Base-by-base conservation (phyloP, 371 early-diverging fungal species). In the Zychaea mexicana region DNA sequence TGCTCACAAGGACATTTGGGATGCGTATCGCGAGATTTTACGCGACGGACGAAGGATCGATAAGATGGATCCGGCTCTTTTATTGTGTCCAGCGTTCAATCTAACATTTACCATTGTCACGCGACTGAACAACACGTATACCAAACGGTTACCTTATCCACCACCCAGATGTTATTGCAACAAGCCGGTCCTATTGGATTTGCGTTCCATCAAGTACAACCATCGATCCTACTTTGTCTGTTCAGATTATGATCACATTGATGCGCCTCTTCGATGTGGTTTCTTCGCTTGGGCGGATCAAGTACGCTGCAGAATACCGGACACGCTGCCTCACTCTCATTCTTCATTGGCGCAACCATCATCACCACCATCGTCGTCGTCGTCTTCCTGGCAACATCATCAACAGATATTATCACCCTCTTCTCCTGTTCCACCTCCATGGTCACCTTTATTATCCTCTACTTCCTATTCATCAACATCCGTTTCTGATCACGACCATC, bases 1-100 rank as follows among this genome's bases (percentile, higher is more conserved):
- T 65, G 67, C 80, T 7, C 83, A 82, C 56, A 69, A 80, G 28
- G 46, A 52, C n/a, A 57, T 67, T 2, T 82, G 83, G 80, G 60
- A 68, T 17, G 28, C 57, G 36, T 57, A 72, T 26, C 64, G 67
- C 27, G 27, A 64, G 0, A 49, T 38, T 1, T 32, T 69, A 3
- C 47, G 60, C 19, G 24, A 59, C 0, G 62, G 57, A 15, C 22
- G 59, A 1, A 27, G 31, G 26, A 42, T 77, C 28, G 54, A 70
- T 19, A 24, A 56, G 0, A 32, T 71, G 10, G 67, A 76, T 67
- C 26, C 52, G 2, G 77, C 79, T 49, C 64, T 80, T 1, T 47
- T 33, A 2, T 54, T 58, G 1, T 83, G 83, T 53, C 68, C 79
- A 4, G 57, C 58, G 1, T 81, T 78, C 59, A 83, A 83, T 38